Percentiles rank a stretch among this genome's conserved stretches.
Conservation (phyloP, 768 basidiomycete genomes). For the Amanita rubescens region DNA sequence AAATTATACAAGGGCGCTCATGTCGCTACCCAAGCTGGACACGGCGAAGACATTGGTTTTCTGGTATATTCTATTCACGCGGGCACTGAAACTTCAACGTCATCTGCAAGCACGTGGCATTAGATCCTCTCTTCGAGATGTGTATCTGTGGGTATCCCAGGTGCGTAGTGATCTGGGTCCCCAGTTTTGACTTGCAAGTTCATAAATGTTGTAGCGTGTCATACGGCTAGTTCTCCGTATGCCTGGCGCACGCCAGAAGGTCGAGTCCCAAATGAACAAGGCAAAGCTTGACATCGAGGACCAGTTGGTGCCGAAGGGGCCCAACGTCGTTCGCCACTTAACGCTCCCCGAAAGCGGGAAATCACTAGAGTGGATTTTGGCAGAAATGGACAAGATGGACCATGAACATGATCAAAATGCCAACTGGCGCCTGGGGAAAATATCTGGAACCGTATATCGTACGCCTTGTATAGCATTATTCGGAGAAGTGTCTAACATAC, state of each 20-base stretch:
- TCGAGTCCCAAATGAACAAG: constrained; percentile 55
- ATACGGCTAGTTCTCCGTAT: constrained; percentile 52
- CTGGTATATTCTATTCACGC: constrained; percentile 47
- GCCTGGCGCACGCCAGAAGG: constrained; percentile 52
- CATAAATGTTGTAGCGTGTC: constrained; percentile 32
- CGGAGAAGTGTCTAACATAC: background rate
- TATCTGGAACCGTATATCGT: constrained; percentile 88
- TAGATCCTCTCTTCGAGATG: constrained; percentile 36
- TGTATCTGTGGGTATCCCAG: constrained; percentile 46
- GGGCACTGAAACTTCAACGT: constrained; percentile 45
- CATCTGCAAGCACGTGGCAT: constrained; percentile 63
- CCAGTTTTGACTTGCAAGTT: background rate
- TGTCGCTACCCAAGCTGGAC: constrained; percentile 26
- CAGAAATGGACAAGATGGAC: constrained; percentile 81
- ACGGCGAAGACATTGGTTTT: constrained; percentile 50
- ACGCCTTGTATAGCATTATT: constrained; percentile 18
- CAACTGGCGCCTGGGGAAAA: constrained; percentile 63
- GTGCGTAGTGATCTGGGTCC: constrained; percentile 25
- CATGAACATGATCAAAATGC: constrained; percentile 35
- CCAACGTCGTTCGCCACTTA: constrained; percentile 57
- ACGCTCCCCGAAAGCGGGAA: constrained; percentile 58
- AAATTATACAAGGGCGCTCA: background rate
- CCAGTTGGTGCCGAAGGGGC: constrained; percentile 59
- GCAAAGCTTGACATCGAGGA: constrained; percentile 60
- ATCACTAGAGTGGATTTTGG: constrained; percentile 63